phyloP scores from a whole-genome alignment of 805 yeast species.

The Candida gorgasii region DNA sequence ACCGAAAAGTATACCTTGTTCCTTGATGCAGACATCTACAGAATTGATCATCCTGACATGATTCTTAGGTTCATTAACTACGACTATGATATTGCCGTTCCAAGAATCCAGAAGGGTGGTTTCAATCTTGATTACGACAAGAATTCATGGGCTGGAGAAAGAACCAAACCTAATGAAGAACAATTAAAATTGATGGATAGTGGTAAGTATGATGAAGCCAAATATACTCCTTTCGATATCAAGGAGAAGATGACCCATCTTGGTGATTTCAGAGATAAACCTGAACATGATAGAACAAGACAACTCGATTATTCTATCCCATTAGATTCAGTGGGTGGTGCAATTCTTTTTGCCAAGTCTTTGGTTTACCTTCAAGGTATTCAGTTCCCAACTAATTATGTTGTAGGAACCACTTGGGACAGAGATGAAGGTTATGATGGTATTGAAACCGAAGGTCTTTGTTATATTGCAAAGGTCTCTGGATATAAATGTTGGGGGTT shows the following conservation, averaged over 20 bases:
- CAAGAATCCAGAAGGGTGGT: constrained; percentile 30
- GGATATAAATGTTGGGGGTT: constrained; percentile 52
- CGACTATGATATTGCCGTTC: constrained; percentile 36
- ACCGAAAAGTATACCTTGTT: constrained; percentile 35
- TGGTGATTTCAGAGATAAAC: constrained; percentile 14
- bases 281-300: constrained; percentile 2
- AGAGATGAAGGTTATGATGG: constrained; percentile 53
- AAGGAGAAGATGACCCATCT: constrained; percentile 31
- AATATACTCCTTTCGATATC: constrained; percentile 36
- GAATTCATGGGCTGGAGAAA: constrained; percentile 42
- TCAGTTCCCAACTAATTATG: constrained; percentile 46
- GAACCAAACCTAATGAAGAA: constrained; percentile 31
- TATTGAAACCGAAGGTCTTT: constrained; percentile 54
- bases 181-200: constrained; percentile 28
- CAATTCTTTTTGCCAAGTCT: constrained; percentile 46
- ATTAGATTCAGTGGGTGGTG: constrained; percentile 56
- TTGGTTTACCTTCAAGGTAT: constrained; percentile 47
- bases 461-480: constrained; percentile 45
- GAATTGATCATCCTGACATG: constrained; percentile 25
- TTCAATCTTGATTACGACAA: constrained; percentile 35
- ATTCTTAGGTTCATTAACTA: constrained; percentile 26
- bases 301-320: constrained; percentile 18
- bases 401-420: constrained; percentile 49
- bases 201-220: constrained; percentile 30
- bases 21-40: constrained; percentile 37